A percentile compares a stretch with the other conserved stretches of the same genome.
phyloP scores from a whole-genome alignment of 306 rosid species.

The Leucaena leucocephala region DNA sequence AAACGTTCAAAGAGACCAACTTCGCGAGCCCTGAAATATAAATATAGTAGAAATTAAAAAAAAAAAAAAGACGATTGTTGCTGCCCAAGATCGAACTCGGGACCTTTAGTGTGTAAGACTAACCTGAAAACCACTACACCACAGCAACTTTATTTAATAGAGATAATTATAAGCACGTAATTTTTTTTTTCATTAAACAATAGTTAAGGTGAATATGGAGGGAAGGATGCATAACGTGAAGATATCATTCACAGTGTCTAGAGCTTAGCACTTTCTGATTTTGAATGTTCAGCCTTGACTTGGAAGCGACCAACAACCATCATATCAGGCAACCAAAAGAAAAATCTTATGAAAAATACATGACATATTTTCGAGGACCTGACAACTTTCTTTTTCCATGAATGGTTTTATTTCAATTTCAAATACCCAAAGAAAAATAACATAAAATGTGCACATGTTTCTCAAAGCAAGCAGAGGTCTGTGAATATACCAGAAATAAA shows the following conservation, averaged over 20 bases:
- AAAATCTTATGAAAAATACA: not conserved
- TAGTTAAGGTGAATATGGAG: not conserved
- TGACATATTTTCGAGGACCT: not conserved
- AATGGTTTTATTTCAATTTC: not conserved
- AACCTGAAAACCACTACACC: too few species aligned
- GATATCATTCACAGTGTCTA: conserved; percentile 8
- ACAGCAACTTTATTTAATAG: too few species aligned
- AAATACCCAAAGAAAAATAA: conserved; percentile 12
- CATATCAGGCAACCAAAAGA: not conserved
- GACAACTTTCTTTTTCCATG: conserved; percentile 15
- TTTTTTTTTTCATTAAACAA: conserved; percentile 7
- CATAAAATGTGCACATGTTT: conserved; percentile 14
- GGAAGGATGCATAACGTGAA: not conserved
- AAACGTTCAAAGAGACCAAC: conserved; percentile 73
- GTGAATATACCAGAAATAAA: conserved; percentile 70
- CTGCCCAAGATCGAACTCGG: too few species aligned
- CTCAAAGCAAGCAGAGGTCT: conserved; percentile 23
- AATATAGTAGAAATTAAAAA: too few species aligned
- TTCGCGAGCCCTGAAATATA: conserved; percentile 70
- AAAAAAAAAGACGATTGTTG: too few species aligned
- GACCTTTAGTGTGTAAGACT: too few species aligned
- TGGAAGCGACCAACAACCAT: not conserved
- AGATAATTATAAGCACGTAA: not conserved
- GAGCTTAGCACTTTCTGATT: not conserved
- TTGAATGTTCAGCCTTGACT: not conserved